These are phyloP conservation scores for Epicoccum nigrum DNA, from an alignment of 2,329 filamentous ascomycete genomes.

Conservation along the genomic window DNA sequence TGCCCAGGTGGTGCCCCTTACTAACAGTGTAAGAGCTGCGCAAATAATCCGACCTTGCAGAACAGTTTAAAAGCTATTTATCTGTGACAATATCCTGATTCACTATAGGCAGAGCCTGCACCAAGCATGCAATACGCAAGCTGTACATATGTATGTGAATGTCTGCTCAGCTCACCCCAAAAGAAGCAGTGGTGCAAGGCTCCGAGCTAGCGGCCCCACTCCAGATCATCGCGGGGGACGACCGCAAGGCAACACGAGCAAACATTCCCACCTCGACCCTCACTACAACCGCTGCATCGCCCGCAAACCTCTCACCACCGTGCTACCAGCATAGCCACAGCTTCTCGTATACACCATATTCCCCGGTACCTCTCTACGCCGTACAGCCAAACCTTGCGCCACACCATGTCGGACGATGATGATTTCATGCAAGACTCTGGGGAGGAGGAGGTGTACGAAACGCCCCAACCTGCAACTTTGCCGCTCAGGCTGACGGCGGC, in stretches of 20 bases:
- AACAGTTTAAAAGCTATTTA: no score
- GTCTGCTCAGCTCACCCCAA: neutral
- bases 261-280: conserved; percentile 20
- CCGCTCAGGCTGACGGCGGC: neutral
- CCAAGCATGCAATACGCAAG: no score
- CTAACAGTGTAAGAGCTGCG: no score
- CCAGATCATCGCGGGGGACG: conserved; percentile 10
- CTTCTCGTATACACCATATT: conserved; percentile 1
- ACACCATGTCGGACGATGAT: conserved; percentile 78
- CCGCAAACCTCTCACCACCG: neutral
- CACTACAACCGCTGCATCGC: conserved; percentile 6
- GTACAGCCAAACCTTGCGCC: conserved; percentile 10
- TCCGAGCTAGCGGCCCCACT: conserved; percentile 12
- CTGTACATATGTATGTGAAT: no score
- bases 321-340: neutral
- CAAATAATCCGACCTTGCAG: no score
- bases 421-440: conserved; percentile 95
- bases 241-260: conserved; percentile 30
- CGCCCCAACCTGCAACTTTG: neutral
- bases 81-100: no score
- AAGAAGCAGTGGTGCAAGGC: conserved; percentile 10
- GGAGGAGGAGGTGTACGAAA: conserved; percentile 76
- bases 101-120: no score
- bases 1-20: no score
- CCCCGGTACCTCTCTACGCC: neutral